Conservation (phyloP, 306 rosid genomes). For the Ormosia emarginata region DNA sequence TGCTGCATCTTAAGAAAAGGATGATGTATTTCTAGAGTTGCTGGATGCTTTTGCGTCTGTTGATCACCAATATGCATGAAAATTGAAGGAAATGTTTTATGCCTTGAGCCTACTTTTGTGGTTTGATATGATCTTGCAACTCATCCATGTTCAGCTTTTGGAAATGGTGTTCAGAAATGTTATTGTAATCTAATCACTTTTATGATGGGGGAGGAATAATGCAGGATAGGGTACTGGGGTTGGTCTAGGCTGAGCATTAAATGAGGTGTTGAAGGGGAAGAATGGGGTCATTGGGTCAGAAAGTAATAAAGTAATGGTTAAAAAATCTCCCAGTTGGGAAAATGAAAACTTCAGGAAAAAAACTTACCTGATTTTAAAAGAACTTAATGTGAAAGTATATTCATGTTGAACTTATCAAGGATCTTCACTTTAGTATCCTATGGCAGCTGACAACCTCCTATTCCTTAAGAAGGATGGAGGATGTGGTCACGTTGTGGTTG, state of each 20-base stretch:
- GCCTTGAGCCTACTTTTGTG: not conserved
- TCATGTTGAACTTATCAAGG: conserved; percentile 2
- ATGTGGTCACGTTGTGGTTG: not conserved
- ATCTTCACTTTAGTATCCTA: not conserved
- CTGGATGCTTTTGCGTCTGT: not conserved
- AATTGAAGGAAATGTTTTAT: not conserved
- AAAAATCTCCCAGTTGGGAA: not conserved
- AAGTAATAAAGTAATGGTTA: not conserved
- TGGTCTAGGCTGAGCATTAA: not conserved
- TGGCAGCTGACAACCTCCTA: not conserved
- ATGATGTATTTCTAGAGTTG: not conserved
- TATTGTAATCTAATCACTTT: not conserved
- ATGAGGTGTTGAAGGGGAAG: not conserved
- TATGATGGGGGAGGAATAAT: not conserved
- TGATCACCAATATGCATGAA: not conserved
- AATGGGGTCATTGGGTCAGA: not conserved
- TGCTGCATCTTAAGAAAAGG: not conserved
- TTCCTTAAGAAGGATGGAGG: not conserved
- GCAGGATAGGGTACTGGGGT: not conserved
- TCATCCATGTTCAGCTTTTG: not conserved
- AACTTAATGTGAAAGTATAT: not conserved
- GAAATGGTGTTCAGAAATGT: not conserved
- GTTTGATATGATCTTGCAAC: not conserved
- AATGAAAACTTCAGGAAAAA: not conserved
- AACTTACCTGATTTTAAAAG: not conserved